Percentiles rank a stretch among this genome's conserved stretches.
Conservation (phyloP, 148 eudicot species). For the Silene uniflora region DNA sequence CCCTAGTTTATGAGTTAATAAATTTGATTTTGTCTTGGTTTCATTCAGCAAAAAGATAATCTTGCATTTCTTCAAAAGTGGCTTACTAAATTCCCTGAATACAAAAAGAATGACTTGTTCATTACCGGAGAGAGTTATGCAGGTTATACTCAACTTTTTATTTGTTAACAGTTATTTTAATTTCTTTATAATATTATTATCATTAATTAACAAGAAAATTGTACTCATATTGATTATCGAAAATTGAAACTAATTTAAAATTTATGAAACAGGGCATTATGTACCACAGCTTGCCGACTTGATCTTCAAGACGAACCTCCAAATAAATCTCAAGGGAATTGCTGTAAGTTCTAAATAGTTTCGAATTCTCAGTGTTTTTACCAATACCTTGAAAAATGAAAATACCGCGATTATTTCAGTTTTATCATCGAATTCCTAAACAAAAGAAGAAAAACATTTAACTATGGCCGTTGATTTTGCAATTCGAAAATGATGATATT, state of each 20-base stretch:
- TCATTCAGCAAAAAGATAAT: slow-evolving; percentile 49
- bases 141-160: slow-evolving; percentile 23
- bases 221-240: no score
- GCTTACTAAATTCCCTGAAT: slow-evolving; percentile 60
- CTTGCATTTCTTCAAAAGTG: slow-evolving; percentile 55
- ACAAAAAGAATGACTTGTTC: slow-evolving; percentile 53
- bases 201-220: neutral
- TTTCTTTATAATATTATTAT: no score
- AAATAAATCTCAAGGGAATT: slow-evolving; percentile 67
- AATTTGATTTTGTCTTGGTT: slow-evolving; percentile 6
- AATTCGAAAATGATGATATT: no score
- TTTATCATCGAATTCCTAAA: no score
- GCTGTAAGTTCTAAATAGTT: slow-evolving; percentile 43
- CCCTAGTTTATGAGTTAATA: no score
- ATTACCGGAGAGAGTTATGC: slow-evolving; percentile 79
- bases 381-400: no score
- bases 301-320: slow-evolving; percentile 38
- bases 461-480: no score
- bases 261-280: slow-evolving; percentile 60
- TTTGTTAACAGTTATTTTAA: no score
- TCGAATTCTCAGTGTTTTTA: no score
- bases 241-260: neutral
- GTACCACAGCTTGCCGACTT: slow-evolving; percentile 73
- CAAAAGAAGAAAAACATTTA: no score
- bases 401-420: no score